These are phyloP conservation scores for Fraxinus velutina DNA, from an alignment of 305 asterid genomes.

Conservation along the genomic window DNA sequence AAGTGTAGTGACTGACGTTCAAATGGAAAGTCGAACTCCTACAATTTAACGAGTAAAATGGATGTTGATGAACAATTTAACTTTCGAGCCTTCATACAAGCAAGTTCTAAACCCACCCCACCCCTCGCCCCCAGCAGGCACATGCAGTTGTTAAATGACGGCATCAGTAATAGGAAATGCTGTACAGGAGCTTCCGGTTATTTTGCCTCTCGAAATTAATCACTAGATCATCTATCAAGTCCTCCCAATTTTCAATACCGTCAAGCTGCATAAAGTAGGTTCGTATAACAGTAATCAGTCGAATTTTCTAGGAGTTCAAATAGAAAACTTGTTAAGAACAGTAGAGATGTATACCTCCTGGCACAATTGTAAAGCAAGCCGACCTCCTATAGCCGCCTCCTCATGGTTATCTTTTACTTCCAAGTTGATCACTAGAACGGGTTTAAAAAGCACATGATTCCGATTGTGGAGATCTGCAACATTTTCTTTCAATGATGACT, in stretches of 20 bases:
- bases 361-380: constrained; percentile 70
- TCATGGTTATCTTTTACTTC: constrained; percentile 94
- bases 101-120: not conserved
- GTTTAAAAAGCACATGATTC: constrained; percentile 63
- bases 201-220: constrained; percentile 49
- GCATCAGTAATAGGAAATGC: constrained; percentile 45
- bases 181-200: constrained; percentile 49
- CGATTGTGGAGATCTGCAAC: constrained; percentile 81
- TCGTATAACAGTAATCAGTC: not conserved
- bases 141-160: not conserved
- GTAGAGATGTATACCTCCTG: constrained; percentile 52
- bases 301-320: not conserved
- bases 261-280: constrained; percentile 37
- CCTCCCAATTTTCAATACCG: constrained; percentile 49
- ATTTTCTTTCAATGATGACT: not conserved
- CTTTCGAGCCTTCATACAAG: not conserved
- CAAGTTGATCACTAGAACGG: constrained; percentile 72
- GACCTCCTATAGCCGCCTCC: constrained; percentile 86
- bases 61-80: not conserved
- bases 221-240: constrained; percentile 42
- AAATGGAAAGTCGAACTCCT: not conserved
- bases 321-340: not conserved
- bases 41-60: not conserved
- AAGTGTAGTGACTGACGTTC: not conserved
- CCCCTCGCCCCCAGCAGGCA: not conserved